A percentile compares a stretch with the other conserved stretches of the same genome.
phyloP scores from a whole-genome alignment of 2,329 filamentous ascomycete species.

The Cryphonectria radicalis region DNA sequence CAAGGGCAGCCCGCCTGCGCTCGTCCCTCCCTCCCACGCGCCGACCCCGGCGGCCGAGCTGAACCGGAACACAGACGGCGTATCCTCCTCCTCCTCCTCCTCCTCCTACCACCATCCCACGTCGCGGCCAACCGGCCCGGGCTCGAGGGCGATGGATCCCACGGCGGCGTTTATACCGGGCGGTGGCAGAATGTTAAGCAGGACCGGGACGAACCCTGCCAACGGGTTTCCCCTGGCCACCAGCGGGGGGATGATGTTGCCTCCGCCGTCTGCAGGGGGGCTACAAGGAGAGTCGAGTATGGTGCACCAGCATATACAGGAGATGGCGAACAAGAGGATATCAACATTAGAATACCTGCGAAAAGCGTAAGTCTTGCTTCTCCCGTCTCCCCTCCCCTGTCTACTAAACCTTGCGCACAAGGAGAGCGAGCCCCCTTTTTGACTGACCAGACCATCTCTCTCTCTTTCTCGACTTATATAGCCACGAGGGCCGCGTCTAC shows the following conservation, averaged over 20 bases:
- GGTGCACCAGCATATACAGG: constrained; percentile 72
- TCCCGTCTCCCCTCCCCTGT: no score
- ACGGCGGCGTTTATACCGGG: constrained; percentile 35
- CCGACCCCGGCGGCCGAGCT: constrained; percentile 49
- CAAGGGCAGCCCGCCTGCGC: constrained; percentile 53
- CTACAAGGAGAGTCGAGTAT: constrained; percentile 51
- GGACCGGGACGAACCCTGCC: constrained; percentile 43
- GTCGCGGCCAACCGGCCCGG: constrained; percentile 6
- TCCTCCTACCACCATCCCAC: no score
- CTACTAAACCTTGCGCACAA: neutral
- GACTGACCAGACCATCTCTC: neutral
- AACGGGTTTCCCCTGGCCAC: constrained; percentile 32
- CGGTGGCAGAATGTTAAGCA: constrained; percentile 48
- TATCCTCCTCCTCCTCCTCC: neutral
- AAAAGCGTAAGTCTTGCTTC: constrained; percentile 71
- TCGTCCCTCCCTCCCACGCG: constrained; percentile 53
- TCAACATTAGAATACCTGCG: constrained; percentile 91
- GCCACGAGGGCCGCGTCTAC: constrained; percentile 91
- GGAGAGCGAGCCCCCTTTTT: neutral
- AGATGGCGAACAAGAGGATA: constrained; percentile 89
- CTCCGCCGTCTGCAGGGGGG: constrained; percentile 34
- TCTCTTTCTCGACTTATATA: constrained; percentile 42
- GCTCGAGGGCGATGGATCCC: constrained; percentile 11
- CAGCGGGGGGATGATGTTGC: constrained; percentile 34
- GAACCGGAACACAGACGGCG: constrained; percentile 16